Evolutionary conservation across 345 rosid species (phyloP).

Genomic region (Geranium brycei): DNA sequence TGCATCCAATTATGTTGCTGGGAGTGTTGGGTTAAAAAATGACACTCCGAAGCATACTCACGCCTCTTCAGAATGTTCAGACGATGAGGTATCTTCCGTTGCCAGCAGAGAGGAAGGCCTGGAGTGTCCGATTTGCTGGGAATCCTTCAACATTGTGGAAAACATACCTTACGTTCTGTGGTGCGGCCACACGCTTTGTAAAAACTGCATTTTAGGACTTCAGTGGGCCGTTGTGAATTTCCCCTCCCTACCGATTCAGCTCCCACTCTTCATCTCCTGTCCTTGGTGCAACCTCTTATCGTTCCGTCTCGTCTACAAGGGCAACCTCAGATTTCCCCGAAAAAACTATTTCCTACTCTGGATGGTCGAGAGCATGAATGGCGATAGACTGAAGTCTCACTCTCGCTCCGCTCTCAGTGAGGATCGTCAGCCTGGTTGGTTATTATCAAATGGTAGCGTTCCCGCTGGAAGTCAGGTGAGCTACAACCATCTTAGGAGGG

Average conservation of each 20-base stretch:
- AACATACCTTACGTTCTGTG: constrained; percentile 78
- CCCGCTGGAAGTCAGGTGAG: constrained; percentile 17
- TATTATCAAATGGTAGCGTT: constrained; percentile 21
- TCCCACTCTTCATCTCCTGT: constrained; percentile 78
- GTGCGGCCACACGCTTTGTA: constrained; percentile 93
- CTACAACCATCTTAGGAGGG: constrained; percentile 25
- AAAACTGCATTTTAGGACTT: constrained; percentile 71
- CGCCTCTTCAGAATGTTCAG: constrained; percentile 49
- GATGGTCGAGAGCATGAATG: constrained; percentile 93
- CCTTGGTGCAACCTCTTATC: constrained; percentile 89
- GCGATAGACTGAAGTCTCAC: constrained; percentile 40
- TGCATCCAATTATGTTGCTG: constrained; percentile 38
- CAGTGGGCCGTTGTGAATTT: constrained; percentile 65
- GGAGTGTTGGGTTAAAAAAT: constrained; percentile 26
- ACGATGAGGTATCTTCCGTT: constrained; percentile 49
- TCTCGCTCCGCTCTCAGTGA: constrained; percentile 24
- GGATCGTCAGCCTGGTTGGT: constrained; percentile 22
- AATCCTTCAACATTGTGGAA: constrained; percentile 78
- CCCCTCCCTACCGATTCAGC: constrained; percentile 66
- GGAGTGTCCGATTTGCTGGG: constrained; percentile 89
- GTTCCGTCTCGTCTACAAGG: constrained; percentile 59
- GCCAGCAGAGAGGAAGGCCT: constrained; percentile 59
- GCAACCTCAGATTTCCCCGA: constrained; percentile 61
- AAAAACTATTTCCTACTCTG: constrained; percentile 84
- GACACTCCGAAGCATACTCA: constrained; percentile 23